Conservation (phyloP, 2,329 filamentous ascomycete genomes). For the Aspergillus amoenus region DNA sequence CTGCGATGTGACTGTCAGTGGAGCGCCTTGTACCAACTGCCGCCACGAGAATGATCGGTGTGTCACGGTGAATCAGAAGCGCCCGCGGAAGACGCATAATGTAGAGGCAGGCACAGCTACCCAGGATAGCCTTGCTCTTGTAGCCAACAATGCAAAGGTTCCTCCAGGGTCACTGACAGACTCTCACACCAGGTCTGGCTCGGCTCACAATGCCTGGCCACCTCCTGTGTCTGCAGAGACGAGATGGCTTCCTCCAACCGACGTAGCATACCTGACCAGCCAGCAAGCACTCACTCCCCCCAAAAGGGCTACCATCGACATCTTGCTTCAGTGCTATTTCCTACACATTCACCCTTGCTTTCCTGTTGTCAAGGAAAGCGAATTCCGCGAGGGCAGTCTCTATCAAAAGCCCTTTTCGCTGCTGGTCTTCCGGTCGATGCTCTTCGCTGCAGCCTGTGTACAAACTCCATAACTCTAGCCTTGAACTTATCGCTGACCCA, state of each 20-base stretch:
- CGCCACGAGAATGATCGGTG: not conserved
- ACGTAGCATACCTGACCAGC: not conserved
- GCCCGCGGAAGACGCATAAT: not conserved
- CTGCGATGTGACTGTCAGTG: not conserved
- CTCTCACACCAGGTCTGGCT: not conserved
- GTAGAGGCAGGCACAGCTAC: too few relatives aligned
- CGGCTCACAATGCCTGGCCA: not conserved
- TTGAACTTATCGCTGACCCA: not conserved
- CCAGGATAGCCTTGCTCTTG: not conserved
- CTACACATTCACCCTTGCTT: not conserved
- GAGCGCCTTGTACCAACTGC: not conserved
- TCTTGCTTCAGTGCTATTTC: not conserved
- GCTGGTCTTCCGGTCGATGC: not conserved
- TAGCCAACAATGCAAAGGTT: not conserved
- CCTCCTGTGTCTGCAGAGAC: not conserved
- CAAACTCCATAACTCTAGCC: not conserved
- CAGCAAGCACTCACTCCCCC: not conserved
- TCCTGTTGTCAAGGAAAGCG: not conserved
- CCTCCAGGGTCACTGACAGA: not conserved
- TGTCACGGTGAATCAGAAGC: not conserved
- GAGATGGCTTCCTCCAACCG: not conserved
- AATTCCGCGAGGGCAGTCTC: not conserved
- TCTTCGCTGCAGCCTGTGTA: conserved; percentile 1
- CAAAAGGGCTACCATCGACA: not conserved
- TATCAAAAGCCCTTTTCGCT: not conserved